Evolutionary conservation across 331 rosid species (phyloP), one percentile per base, ranked within the genome.

Genomic region (Malus hybrid): DNA sequence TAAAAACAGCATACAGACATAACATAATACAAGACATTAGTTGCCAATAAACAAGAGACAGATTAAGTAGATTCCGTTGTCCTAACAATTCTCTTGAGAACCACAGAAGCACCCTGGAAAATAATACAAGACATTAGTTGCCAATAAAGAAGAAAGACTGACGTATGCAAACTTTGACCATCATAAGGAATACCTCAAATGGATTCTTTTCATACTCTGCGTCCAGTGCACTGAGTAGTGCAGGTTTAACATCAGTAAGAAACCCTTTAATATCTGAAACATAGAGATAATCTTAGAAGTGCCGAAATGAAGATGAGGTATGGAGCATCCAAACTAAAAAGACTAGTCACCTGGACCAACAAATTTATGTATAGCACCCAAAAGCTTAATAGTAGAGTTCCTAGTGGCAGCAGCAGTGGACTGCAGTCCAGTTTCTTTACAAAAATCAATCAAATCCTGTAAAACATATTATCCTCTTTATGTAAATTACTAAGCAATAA

Each of bases 321-420:
- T 24, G 48, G 75, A 70, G 63, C 18, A 27, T 66, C 63, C 34
- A 82, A 80, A 48, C 63, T 20, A 20, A 77, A 73, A 77, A 2
- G 36, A 75, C 70, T 50, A 69, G 56, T 87, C 82, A 94, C 99
- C 99, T 89, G 97, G 99, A 76, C 99, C 99, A 83, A 92, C 96
- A 90, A 90, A 94, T 88, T 87, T 94, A 82, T 94, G 99, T 74
- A 89, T 73, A 66, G 85, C 94, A 70, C 99, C 99, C 80, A 94
- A 87, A 73, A 94, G 88, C 84, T 94, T 94, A 77, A 89, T 93
- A 80, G 99, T 89, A 77, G 93, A 85, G 84, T 94, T 94, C 82
- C 99, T 86, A 44, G 97, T 92, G 56, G 97, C 99, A 72, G 97
- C 96, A 7, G 90, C 90, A 89, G 97, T 94, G 68, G 99, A 94